Conservation (phyloP, 2,329 filamentous ascomycete species). For the Chaetomiaceae sp. region DNA sequence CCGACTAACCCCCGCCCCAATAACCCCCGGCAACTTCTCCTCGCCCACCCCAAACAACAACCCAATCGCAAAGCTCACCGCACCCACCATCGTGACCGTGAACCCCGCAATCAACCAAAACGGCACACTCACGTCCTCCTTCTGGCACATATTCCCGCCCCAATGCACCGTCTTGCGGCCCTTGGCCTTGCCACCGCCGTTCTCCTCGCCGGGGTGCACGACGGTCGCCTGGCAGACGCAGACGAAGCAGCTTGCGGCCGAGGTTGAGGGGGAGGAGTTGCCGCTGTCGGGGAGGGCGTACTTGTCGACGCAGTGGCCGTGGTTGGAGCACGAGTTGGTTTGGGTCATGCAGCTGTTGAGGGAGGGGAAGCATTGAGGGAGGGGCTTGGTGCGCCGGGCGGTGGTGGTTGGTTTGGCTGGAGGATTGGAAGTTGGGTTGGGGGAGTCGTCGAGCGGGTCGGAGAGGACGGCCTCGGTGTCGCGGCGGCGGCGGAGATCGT, state of each 20-base stretch:
- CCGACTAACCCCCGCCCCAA: slow-evolving; percentile 87
- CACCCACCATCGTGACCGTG: slow-evolving; percentile 62
- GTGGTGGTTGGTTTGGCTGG: slow-evolving; percentile 23
- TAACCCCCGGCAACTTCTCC: slow-evolving; percentile 85
- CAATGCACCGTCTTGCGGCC: slow-evolving; percentile 64
- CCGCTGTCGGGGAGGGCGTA: slow-evolving; percentile 46
- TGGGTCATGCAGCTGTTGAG: slow-evolving; percentile 61
- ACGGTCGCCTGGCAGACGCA: slow-evolving; percentile 68
- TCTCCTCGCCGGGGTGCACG: slow-evolving; percentile 33
- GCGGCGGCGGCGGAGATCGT: slow-evolving; percentile 46
- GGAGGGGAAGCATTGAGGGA: slow-evolving; percentile 72
- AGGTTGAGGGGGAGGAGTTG: slow-evolving; percentile 30
- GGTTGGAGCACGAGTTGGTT: slow-evolving; percentile 77
- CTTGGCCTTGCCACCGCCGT: slow-evolving; percentile 42
- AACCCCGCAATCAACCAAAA: slow-evolving; percentile 85
- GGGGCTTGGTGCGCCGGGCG: slow-evolving; percentile 32
- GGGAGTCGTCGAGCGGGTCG: slow-evolving; percentile 18
- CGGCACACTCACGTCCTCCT: slow-evolving; percentile 80
- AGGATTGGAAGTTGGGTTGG: slow-evolving; percentile 15
- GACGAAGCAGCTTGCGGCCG: slow-evolving; percentile 57
- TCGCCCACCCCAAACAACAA: slow-evolving; percentile 80
- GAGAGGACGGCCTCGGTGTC: slow-evolving; percentile 43
- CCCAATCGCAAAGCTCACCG: slow-evolving; percentile 67
- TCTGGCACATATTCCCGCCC: slow-evolving; percentile 84
- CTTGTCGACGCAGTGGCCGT: slow-evolving; percentile 71